phyloP scores from a whole-genome alignment of 495 filamentous ascomycete species.

The Daldinia childiae region DNA sequence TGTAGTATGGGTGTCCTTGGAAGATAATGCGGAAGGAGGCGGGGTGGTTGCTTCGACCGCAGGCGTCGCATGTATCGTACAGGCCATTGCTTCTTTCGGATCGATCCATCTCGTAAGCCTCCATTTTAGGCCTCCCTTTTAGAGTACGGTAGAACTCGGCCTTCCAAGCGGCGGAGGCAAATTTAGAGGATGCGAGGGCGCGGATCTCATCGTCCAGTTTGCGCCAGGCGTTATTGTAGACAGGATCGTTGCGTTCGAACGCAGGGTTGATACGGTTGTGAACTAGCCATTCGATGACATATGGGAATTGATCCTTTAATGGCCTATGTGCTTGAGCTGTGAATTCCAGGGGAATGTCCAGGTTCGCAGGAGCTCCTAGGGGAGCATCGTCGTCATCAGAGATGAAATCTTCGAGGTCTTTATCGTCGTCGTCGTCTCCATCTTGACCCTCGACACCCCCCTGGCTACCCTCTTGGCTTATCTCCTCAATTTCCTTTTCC shows the following conservation, averaged over 20 bases:
- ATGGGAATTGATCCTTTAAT: conserved; percentile 78
- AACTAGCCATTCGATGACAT: conserved; percentile 85
- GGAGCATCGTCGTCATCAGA: conserved; percentile 69
- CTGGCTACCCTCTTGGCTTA: conserved; percentile 18
- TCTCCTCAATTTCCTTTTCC: conserved; percentile 23
- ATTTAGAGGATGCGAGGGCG: conserved; percentile 74
- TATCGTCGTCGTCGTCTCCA: conserved; percentile 57
- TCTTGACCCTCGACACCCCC: conserved; percentile 32
- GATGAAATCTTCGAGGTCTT: conserved; percentile 78
- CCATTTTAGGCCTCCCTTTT: conserved; percentile 67
- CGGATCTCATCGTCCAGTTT: conserved; percentile 79
- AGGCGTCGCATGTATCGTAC: conserved; percentile 74
- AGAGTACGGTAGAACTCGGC: conserved; percentile 70
- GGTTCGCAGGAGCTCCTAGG: conserved; percentile 68
- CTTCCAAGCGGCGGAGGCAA: conserved; percentile 78
- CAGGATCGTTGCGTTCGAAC: conserved; percentile 68
- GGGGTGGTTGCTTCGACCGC: conserved; percentile 73
- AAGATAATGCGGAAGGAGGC: conserved; percentile 71
- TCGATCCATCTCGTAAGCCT: conserved; percentile 42
- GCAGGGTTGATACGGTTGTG: conserved; percentile 75
- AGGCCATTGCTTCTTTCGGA: conserved; percentile 46
- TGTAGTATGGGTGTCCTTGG: conserved; percentile 73
- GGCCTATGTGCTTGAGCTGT: conserved; percentile 72
- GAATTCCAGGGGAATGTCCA: conserved; percentile 76
- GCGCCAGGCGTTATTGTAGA: conserved; percentile 76